Conservation (phyloP, 257 asterid species). For the Striga asiatica region DNA sequence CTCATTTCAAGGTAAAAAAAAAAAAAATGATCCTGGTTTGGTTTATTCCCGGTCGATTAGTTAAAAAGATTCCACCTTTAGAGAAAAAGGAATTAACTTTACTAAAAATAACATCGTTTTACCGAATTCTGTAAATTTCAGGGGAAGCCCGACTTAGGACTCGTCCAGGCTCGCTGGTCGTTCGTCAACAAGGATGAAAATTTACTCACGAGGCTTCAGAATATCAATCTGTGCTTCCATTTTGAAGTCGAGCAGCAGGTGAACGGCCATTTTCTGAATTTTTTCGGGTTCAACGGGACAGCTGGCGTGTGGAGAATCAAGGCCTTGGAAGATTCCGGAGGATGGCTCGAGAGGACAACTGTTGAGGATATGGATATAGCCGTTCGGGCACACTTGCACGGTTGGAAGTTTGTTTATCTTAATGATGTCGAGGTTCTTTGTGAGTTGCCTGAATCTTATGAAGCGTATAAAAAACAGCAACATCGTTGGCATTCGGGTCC, state of each 20-base stretch:
- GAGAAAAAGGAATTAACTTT: no score
- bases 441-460: constrained; percentile 38
- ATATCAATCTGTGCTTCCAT: constrained; percentile 36
- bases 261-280: constrained; percentile 26
- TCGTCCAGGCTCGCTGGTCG: constrained; percentile 40
- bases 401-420: constrained; percentile 33
- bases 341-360: constrained; percentile 45
- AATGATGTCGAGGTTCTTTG: constrained; percentile 39
- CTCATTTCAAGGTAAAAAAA: constrained; percentile 71
- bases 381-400: constrained; percentile 37
- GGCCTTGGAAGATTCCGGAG: constrained; percentile 39
- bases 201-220: constrained; percentile 31
- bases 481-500: constrained; percentile 51
- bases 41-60: no score
- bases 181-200: constrained; percentile 42
- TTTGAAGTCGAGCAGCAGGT: constrained; percentile 50
- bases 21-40: background rate
- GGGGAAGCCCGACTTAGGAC: constrained; percentile 36
- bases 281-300: constrained; percentile 45
- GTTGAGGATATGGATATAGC: constrained; percentile 47
- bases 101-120: no score
- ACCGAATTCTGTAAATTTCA: no score
- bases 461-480: constrained; percentile 41
- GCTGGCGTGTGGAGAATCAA: constrained; percentile 50
- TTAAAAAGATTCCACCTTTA: no score